Evolutionary conservation across 2,329 filamentous ascomycete genomes (phyloP).

Genomic region (Talaromyces pinophilus): DNA sequence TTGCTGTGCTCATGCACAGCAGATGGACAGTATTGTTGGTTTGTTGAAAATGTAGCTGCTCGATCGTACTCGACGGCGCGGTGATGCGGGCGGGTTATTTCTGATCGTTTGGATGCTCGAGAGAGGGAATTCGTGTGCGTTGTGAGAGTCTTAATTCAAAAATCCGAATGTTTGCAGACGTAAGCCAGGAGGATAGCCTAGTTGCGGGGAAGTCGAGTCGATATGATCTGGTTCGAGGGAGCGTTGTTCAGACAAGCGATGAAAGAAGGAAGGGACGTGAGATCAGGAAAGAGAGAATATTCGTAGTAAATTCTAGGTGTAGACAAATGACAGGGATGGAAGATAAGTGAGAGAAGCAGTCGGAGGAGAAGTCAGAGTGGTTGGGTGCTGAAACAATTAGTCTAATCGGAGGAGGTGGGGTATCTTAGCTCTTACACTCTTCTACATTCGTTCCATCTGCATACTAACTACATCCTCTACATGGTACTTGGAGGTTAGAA

Average conservation of each 20-base stretch:
- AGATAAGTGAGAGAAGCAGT: neutral
- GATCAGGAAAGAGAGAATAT: neutral
- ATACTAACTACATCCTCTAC: neutral
- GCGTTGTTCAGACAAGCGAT: neutral
- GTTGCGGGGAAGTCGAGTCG: slow-evolving; percentile 5
- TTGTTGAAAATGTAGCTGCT: neutral
- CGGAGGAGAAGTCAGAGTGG: neutral
- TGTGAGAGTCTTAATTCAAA: neutral
- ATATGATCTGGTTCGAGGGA: neutral
- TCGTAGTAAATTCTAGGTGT: neutral
- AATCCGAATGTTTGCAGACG: neutral
- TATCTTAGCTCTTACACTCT: slow-evolving; percentile 1
- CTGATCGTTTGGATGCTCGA: neutral
- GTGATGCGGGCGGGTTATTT: neutral
- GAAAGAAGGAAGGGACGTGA: neutral
- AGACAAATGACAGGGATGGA: neutral
- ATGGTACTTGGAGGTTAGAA: neutral
- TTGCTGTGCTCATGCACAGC: slow-evolving; percentile 17
- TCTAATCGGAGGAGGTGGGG: slow-evolving; percentile 6
- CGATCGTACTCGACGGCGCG: neutral
- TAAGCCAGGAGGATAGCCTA: neutral
- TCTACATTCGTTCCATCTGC: neutral
- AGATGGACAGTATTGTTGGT: neutral
- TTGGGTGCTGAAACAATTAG: slow-evolving; percentile 12
- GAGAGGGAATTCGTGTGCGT: neutral